Conservation (phyloP, 345 rosid genomes). For the Arabidopsis thaliana region TAIR10.1 NC_003074.8:22623501-22624000, state of each 20-base stretch:
- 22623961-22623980: slow-evolving; percentile 70
- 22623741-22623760: slow-evolving; percentile 96
- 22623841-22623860: slow-evolving; percentile 84
- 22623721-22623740: slow-evolving; percentile 71
- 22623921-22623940: slow-evolving; percentile 75
- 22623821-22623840: slow-evolving; percentile 88
- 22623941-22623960: slow-evolving; percentile 89
- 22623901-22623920: slow-evolving; percentile 70
- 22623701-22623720: slow-evolving; percentile 69
- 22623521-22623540: slow-evolving; percentile 66
- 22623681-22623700: slow-evolving; percentile 82
- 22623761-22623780: slow-evolving; percentile 92
- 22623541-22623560: slow-evolving; percentile 77
- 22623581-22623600: neutral
- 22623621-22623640: neutral
- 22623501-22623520: slow-evolving; percentile 58
- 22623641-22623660: slow-evolving; percentile 11
- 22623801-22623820: slow-evolving; percentile 94
- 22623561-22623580: neutral
- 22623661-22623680: slow-evolving; percentile 84
- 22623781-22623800: slow-evolving; percentile 93
- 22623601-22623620: neutral
- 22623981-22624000: slow-evolving; percentile 81
- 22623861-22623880: slow-evolving; percentile 98
- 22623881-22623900: slow-evolving; percentile 82